Evolutionary conservation across 192 early-diverging fungal species (phyloP), one percentile per base, ranked within the genome.

Genomic region (Phlyctochytrium bullatum): DNA sequence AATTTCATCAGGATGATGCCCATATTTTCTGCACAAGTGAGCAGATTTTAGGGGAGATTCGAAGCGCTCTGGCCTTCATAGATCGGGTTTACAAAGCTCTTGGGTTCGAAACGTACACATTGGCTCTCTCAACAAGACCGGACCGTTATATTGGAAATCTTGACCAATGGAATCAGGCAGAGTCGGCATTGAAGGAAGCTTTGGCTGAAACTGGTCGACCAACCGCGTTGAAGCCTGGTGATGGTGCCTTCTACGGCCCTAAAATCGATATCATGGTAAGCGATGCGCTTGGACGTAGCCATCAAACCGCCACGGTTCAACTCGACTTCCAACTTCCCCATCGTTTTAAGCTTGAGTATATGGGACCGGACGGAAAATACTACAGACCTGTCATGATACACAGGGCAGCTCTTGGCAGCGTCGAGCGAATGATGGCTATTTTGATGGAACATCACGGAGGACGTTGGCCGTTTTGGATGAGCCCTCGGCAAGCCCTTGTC

Each of bases 1-100:
- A 92, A 69, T 98, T 98, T 78, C 94, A 98, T 66, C 95, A 98
- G 77, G 95, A 98, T 66, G 95, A 98, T 69, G 95, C 91, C 0
- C 95, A 98, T 67, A 95, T 98, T 60, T 98, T 98, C 76, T 98
- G 95, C 69, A 80, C 86, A 2, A 83, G 84, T 34, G 80, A 83
- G 2, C 94, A 98, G 72, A 89, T 96, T 57, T 75, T 76, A 24
- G 61, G 76, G 29, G 95, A 98, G 80, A 96, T 98, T 66, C 73
- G 77, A 1, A 75, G 82, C 25, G 90, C 86, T 23, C 73, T 98
- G n/a, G 75, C 77, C 0, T 84, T 98, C 73, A 85, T 98, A 17
- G 79, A 90, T 35, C 76, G 80, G 56, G 89, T 93, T 0, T 98
- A 96, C 70, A 69, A 67, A 3, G 84, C 88, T 35, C 90, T 98